Percentiles rank a stretch among this genome's conserved stretches.
Evolutionary conservation across 208 protist genomes (phyloP).

Genomic region (Jaenimonas drosophilae): DNA sequence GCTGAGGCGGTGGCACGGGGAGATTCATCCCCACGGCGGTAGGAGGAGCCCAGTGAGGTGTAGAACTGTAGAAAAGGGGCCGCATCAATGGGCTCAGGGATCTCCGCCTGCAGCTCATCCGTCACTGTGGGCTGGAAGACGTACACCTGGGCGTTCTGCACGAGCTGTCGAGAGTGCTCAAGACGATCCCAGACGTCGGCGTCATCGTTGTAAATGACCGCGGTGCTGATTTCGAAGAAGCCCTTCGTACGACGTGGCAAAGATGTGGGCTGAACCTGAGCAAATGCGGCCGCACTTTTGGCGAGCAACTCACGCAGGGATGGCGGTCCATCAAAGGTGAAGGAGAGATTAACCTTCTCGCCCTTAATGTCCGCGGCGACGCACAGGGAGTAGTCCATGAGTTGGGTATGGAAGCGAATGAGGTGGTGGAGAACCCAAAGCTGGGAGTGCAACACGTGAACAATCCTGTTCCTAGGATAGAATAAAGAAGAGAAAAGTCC

Average conservation of each 20-base stretch:
- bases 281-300: constrained; percentile 19
- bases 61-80: constrained; percentile 1
- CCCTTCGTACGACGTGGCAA: not conserved
- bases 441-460: no score
- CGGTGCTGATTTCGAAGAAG: constrained; percentile 12
- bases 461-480: no score
- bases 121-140: constrained; percentile 37
- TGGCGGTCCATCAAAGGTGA: constrained; percentile 20
- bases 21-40: not conserved
- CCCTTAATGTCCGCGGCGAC: constrained; percentile 56
- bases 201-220: constrained; percentile 43
- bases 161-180: constrained; percentile 27
- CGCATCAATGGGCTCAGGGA: constrained; percentile 31
- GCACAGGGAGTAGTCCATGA: no score
- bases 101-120: constrained; percentile 27
- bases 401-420: no score
- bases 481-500: no score
- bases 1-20: not conserved
- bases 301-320: constrained; percentile 18
- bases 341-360: constrained; percentile 55
- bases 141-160: constrained; percentile 60
- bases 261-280: no score
- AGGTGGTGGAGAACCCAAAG: no score
- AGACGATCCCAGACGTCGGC: constrained; percentile 39
- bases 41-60: not conserved